Conservation (phyloP, 306 rosid species). For the Dryas alaskensis region DNA sequence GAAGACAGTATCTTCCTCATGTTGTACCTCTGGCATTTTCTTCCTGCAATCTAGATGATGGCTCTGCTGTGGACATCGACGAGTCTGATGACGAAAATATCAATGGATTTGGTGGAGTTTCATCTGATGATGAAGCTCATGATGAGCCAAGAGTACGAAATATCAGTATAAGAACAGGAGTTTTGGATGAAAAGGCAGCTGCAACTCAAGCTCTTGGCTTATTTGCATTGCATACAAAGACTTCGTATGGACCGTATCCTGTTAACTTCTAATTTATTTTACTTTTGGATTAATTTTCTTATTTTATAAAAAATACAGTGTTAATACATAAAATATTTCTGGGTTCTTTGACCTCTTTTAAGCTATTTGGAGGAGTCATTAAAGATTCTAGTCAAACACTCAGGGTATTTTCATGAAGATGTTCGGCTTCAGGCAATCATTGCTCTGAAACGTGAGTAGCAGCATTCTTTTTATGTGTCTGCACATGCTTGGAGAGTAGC, state of each 20-base stretch:
- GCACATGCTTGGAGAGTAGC: background rate
- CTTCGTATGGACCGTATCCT: slow-evolving; percentile 91
- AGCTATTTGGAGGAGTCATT: slow-evolving; percentile 96
- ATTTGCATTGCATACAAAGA: slow-evolving; percentile 85
- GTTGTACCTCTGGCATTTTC: slow-evolving; percentile 89
- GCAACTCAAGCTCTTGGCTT: slow-evolving; percentile 99
- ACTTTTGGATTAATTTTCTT: background rate
- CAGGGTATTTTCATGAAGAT: slow-evolving; percentile 92
- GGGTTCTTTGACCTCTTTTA: slow-evolving; percentile 44
- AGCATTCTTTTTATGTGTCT: slow-evolving; percentile 10
- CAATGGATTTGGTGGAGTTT: slow-evolving; percentile 96
- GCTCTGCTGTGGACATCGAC: slow-evolving; percentile 88
- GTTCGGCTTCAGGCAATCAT: slow-evolving; percentile 96
- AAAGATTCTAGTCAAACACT: slow-evolving; percentile 73
- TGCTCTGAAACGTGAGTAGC: slow-evolving; percentile 71
- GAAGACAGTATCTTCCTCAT: slow-evolving; percentile 90
- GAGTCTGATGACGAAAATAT: slow-evolving; percentile 77
- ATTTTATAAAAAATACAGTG: background rate
- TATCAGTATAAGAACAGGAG: slow-evolving; percentile 93
- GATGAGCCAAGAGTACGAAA: slow-evolving; percentile 97
- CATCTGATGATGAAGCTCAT: slow-evolving; percentile 95
- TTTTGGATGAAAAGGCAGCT: slow-evolving; percentile 98
- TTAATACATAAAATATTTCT: slow-evolving; percentile 18
- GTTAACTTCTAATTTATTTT: slow-evolving; percentile 9
- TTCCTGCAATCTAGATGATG: slow-evolving; percentile 98